Base-by-base conservation (phyloP, 345 rosid genomes). In the Euclidium syriacum region DNA sequence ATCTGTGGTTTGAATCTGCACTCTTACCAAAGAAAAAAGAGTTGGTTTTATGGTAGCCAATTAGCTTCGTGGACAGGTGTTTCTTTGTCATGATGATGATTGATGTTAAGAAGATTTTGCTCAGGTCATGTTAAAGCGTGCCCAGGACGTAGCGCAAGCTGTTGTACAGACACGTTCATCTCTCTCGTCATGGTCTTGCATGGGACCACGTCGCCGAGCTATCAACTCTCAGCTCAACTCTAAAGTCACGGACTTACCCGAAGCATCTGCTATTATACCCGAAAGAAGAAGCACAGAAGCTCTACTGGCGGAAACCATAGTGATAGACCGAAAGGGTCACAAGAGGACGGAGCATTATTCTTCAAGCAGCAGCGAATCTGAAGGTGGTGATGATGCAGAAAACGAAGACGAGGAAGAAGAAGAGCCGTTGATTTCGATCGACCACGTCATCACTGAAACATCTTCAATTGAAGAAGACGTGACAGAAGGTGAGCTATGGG, bases 91-190 rank as follows among this genome's bases (percentile, higher is more conserved):
- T 52, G 55, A 29, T 62, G 8, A 27, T 52, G 57, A 42, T 14
- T 26, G 17, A 44, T 52, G 56, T 7, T 56, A n/a, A n/a, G 25
- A 6, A 7, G 47, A 16, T 5, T 55, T 22, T 39, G 19, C 41
- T 2, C 59, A 94, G 97, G 99, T 79, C 73, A 91, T 94, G 66
- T 83, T 94, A 85, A 85, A 78, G 76, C 83, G 97, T 41, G 99
- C 97, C 11, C 89, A 84, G 66, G 81, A 85, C 53, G 96, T 90
- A 4, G 97, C 97, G 2, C 78, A 84, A 76, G 99, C 99, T 23
- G 96, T 86, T 27, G 90, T 80, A 49, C 79, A 78, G 77, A 94
- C 91, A 8, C 96, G 85, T 27, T 41, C 97, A 56, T 77, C 91
- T 49, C 70, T 89, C 47, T 52, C 97, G 2, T 81, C 99, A 47